Evolutionary conservation across 257 asterid species (phyloP).

Genomic region (Lycium ferocissimum): DNA sequence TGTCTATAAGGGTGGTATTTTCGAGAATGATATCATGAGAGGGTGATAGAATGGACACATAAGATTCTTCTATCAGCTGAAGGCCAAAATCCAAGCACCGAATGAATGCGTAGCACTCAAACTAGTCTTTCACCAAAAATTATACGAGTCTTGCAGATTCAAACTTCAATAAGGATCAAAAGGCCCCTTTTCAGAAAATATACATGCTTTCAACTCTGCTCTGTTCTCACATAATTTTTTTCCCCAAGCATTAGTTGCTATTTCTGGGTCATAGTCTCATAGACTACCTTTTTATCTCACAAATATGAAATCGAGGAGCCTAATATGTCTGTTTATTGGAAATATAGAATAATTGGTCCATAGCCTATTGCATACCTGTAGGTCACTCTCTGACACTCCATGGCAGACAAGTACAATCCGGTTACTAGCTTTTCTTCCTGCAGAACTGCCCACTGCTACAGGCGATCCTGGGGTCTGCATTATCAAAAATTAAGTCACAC

Average conservation of each 20-base stretch:
- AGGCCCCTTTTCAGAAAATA: neutral
- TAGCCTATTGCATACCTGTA: constrained; percentile 51
- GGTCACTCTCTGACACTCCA: constrained; percentile 60
- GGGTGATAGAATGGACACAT: neutral
- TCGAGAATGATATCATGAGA: neutral
- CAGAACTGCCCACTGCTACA: constrained; percentile 62
- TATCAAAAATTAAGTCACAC: constrained; percentile 37
- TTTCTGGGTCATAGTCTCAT: neutral
- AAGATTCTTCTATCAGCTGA: constrained; percentile 18
- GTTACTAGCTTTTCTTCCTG: constrained; percentile 71
- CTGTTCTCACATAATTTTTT: neutral
- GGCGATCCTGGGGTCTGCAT: constrained; percentile 97
- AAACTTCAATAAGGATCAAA: constrained; percentile 3
- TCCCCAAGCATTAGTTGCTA: neutral
- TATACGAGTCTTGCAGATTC: neutral
- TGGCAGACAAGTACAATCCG: constrained; percentile 72
- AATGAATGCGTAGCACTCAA: neutral
- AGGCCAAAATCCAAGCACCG: neutral
- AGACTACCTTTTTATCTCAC: neutral
- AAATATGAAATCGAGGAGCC: neutral
- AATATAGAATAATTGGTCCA: neutral
- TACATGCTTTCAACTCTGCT: neutral
- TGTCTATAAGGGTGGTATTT: too few species aligned
- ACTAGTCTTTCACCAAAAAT: constrained; percentile 18
- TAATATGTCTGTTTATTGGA: constrained; percentile 10